Evolutionary conservation across 106 monocot genomes (phyloP).

Genomic region (Cymbidium sinense): DNA sequence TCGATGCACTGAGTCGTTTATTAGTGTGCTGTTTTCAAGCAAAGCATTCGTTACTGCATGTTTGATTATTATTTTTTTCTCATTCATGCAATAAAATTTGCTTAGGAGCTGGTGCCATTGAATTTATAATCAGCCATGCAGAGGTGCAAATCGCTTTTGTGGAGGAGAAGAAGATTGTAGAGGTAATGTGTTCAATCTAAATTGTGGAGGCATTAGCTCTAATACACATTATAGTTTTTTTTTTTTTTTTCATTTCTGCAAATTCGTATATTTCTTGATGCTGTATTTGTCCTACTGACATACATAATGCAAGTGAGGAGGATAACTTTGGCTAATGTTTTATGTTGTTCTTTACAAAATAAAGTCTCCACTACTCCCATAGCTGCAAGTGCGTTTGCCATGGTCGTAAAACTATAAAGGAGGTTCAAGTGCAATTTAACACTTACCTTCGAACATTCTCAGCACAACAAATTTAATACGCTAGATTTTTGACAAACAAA

Average conservation of each 20-base stretch:
- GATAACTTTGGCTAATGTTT: no score
- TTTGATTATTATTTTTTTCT: background rate
- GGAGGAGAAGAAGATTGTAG: constrained; percentile 74
- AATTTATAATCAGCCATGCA: constrained; percentile 84
- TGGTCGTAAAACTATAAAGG: no score
- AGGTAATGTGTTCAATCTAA: constrained; percentile 40
- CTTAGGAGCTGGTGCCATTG: constrained; percentile 77
- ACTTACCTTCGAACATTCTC: no score
- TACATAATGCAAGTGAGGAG: background rate
- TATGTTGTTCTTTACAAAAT: no score
- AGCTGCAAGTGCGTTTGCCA: no score
- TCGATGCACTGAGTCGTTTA: background rate
- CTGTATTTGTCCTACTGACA: background rate
- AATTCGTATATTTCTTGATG: background rate
- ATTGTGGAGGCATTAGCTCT: background rate
- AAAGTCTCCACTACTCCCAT: no score
- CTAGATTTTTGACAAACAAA: no score
- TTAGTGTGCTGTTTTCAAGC: background rate
- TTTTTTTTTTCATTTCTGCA: background rate
- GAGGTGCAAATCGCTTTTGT: constrained; percentile 77
- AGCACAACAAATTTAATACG: no score
- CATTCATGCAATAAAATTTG: constrained; percentile 1
- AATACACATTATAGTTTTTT: background rate
- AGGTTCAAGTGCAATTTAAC: no score
- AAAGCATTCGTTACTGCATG: background rate